Evolutionary conservation across 1,284 basidiomycete species (phyloP), one percentile per base, ranked within the genome.

Genomic region (Tilletiopsis washingtonensis): DNA sequence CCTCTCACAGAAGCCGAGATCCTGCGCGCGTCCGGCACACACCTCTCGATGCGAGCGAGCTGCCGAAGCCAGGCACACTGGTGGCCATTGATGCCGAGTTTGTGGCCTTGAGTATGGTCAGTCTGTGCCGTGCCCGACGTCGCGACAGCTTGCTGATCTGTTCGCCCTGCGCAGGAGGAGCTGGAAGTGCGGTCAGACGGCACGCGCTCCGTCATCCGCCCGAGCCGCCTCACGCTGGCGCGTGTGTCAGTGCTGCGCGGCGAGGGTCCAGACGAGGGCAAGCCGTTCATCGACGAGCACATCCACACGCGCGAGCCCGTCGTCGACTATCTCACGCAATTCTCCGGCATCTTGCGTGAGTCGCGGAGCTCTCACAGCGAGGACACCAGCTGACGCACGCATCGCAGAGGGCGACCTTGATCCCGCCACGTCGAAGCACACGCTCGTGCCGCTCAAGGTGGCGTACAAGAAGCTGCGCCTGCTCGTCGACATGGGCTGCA

Each of bases 71-170:
- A 0, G 93, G 91, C 2, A 91, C 86, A 3, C 76, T 94, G 40
- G 84, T 98, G 19, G 84, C 91, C 1, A 97, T 99, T 57, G 94
- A 98, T 69, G 90, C 94, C 2, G 94, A 98, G 72, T 98, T 99
- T 71, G 91, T 98, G 5, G 86, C 85, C 15, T 85, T 99, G 78
- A 90, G 97, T 72, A 34, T 34, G 29, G 29, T 34, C 9, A 9
- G 29, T 34, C 9, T 9, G 9, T 34, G 86, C 90, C n/a, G 37
- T 41, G 26, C 19, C 25, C 27, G 19, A 19, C 2, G 15, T 17
- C 32, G 7, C 19, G 6, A 12, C 5, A 5, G 15, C 12, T 20
- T 46, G 14, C 11, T 29, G 40, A 14, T 46, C 32, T 29, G 2
- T 40, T 21, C 15, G 19, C 40, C 5, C 23, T 36, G 9, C 29